Evolutionary conservation across 495 filamentous ascomycete species (phyloP).

Genomic region (Clohesyomyces aquaticus): DNA sequence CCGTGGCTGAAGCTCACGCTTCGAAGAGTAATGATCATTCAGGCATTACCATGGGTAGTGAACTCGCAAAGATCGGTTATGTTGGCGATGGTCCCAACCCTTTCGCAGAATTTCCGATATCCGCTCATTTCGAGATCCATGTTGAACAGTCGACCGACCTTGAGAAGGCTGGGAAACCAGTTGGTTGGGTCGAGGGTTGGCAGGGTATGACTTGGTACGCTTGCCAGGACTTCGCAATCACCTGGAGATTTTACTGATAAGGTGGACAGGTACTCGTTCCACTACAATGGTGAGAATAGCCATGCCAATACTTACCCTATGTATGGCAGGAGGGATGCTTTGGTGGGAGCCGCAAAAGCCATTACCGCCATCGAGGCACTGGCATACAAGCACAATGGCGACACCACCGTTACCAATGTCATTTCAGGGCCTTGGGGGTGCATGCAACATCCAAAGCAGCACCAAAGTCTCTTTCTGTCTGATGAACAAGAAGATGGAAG

Average conservation of each 20-base stretch:
- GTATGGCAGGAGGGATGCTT: conserved; percentile 8
- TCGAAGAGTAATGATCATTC: conserved; percentile 23
- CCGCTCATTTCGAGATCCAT: conserved; percentile 32
- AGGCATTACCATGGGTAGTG: conserved; percentile 24
- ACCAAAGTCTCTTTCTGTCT: conserved; percentile 28
- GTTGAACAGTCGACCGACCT: conserved; percentile 22
- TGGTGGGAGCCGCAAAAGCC: conserved; percentile 6
- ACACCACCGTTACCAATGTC: conserved; percentile 32
- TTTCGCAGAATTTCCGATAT: conserved; percentile 28
- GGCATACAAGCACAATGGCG: conserved; percentile 17
- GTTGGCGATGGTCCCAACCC: conserved; percentile 26
- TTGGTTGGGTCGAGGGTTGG: conserved; percentile 17
- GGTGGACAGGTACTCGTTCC: no score
- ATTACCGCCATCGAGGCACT: conserved; percentile 8
- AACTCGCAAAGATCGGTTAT: conserved; percentile 25
- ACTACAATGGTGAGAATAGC: conserved; percentile 2
- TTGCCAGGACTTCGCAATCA: no score
- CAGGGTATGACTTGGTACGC: conserved; percentile 35
- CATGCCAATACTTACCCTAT: conserved; percentile 19
- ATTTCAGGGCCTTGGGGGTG: conserved; percentile 20
- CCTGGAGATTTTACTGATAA: no score
- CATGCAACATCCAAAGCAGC: conserved; percentile 34
- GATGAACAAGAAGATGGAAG: conserved; percentile 26
- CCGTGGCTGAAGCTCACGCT: conserved; percentile 21
- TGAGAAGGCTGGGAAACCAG: conserved; percentile 29